These are phyloP conservation scores for Nadsonia commutata DNA, from an alignment of 1,139 yeast species.

Conservation along the genomic window DNA sequence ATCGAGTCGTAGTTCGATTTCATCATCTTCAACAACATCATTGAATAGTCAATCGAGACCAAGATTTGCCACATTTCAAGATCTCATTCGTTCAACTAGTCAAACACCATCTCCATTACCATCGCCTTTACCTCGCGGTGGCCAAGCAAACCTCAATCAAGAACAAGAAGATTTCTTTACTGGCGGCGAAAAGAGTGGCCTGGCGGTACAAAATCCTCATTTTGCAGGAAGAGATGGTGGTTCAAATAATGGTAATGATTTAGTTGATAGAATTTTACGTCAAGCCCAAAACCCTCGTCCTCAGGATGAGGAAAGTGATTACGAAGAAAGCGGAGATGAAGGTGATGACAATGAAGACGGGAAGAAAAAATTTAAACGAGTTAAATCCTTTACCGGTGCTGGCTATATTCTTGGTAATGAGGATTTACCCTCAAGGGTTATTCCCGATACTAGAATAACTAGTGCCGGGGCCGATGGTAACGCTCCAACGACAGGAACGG, in stretches of 20 bases:
- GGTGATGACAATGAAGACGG: conserved; percentile 21
- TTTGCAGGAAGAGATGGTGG: conserved; percentile 23
- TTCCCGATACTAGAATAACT: conserved; percentile 10
- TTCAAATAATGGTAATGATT: conserved; percentile 13
- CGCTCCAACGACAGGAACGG: conserved; percentile 12
- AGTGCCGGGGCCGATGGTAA: conserved; percentile 7
- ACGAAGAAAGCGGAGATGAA: conserved; percentile 21
- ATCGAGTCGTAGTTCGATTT: no score
- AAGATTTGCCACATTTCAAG: conserved; percentile 26
- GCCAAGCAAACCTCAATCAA: conserved; percentile 42
- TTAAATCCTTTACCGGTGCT: conserved; percentile 41
- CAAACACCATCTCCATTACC: conserved; percentile 10
- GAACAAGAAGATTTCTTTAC: conserved; percentile 71
- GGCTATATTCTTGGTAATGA: conserved; percentile 73
- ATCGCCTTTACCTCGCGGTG: conserved; percentile 14
- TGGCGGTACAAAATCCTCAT: conserved; percentile 87
- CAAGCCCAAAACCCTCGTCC: conserved; percentile 32
- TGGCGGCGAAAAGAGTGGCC: conserved; percentile 88
- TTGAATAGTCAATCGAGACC: conserved; percentile 8
- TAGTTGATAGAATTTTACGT: conserved; percentile 43
- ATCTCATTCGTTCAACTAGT: conserved; percentile 28
- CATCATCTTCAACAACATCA: conserved; percentile 1
- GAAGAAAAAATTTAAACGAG: conserved; percentile 14
- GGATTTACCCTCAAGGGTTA: conserved; percentile 11
- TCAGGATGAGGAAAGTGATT: conserved; percentile 20